Evolutionary conservation across 768 basidiomycete genomes (phyloP), one percentile per base, ranked within the genome.

Genomic region (Russula sp.): DNA sequence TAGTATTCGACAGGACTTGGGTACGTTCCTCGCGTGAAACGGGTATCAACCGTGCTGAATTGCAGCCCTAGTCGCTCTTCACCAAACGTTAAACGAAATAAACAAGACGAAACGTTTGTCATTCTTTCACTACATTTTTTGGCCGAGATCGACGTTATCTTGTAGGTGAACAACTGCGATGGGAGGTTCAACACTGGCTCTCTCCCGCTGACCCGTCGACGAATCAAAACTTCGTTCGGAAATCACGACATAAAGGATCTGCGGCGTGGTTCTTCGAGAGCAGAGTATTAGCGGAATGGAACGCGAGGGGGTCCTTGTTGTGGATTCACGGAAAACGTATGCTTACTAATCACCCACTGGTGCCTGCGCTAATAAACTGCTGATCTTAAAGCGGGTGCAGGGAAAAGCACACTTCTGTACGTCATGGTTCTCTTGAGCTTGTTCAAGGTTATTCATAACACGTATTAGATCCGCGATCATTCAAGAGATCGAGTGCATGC

Each of bases 241-340:
- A 46, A 18, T 22, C 28, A 32, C 52, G 36, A 34, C 61, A 40
- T 9, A 20, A 10, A 2, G 61, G 61, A 13, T 48, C 61, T 2
- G 53, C 44, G n/a, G 22, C 4, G 3, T 62, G 61, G 61, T 62
- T 62, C 11, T 48, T 62, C 5, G n/a, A 38, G 28, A 24, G 54
- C 36, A 28, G 36, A 6, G 22, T 28, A 2, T 62, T 62, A 7
- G 5, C 46, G 3, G 61, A 57, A 11, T 62, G 61, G 61, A 55
- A 32, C 24, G 34, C 24, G 34, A 55, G 5, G 4, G 61, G 55
- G 2, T 57, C 61, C 0, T 24, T 62, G 7, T 18, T 62, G 8
- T 57, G 61, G 61, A 46, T 62, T 4, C 18, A 62, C 28, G 61
- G 61, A 1, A 62, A 62, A 42, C 61, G 61, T 62, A 50, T 13